phyloP scores from a whole-genome alignment of 371 early-diverging fungal species.

The Mortierella sp. region DNA sequence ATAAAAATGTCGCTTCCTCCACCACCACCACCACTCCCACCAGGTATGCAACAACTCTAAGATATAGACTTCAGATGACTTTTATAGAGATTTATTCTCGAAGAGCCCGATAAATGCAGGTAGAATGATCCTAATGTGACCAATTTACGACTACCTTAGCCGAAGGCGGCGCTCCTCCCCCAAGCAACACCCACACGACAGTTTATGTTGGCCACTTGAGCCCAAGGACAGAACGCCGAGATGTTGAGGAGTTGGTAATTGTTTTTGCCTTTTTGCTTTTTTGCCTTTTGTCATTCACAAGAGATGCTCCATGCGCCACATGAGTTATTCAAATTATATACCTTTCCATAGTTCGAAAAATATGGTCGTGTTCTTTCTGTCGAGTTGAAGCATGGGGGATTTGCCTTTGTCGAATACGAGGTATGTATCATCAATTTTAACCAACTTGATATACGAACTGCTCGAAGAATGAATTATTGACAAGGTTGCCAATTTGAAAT shows the following conservation, averaged over 20 bases:
- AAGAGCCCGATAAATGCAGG: background rate
- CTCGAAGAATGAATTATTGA: background rate
- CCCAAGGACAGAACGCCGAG: conserved; percentile 57
- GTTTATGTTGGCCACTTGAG: conserved; percentile 61
- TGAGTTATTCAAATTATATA: background rate
- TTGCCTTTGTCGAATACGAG: conserved; percentile 72
- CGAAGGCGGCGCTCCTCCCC: conserved; percentile 39
- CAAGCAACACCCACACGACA: conserved; percentile 33
- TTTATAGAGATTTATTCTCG: background rate
- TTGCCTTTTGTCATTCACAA: too few relatives aligned
- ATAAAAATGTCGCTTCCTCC: conserved; percentile 48
- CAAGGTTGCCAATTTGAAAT: background rate
- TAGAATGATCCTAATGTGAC: background rate
- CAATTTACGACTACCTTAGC: background rate
- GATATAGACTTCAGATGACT: background rate
- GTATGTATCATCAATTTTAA: conserved; percentile 34
- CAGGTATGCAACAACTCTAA: background rate
- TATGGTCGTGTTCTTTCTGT: conserved; percentile 61
- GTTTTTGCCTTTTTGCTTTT: background rate
- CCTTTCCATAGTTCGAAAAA: conserved; percentile 43
- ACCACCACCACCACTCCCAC: conserved; percentile 33
- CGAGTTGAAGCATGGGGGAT: conserved; percentile 60
- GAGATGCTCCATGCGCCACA: background rate
- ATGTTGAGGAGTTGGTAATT: conserved; percentile 58
- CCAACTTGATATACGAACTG: background rate